phyloP scores from a whole-genome alignment of 192 early-diverging fungal species.

The Backusella liffmaniae region DNA sequence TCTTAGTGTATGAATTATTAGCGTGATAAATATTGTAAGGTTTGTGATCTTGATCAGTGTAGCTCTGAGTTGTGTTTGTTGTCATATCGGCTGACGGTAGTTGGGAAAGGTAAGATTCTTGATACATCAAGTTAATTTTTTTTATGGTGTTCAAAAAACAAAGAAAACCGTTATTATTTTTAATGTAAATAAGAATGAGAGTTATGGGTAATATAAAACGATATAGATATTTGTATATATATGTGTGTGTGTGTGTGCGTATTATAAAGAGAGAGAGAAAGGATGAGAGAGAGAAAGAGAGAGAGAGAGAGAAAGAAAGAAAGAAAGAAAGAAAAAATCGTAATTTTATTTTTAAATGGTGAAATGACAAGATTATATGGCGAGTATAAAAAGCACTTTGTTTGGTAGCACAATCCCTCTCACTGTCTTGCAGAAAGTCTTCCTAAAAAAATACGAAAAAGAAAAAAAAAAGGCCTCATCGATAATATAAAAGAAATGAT shows the following conservation, averaged over 20 bases:
- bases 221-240: background rate
- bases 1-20: background rate
- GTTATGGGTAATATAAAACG: background rate
- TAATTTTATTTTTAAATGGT: constrained; percentile 9
- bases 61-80: background rate
- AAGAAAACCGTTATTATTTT: background rate
- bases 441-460: background rate
- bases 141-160: background rate
- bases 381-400: background rate
- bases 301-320: background rate
- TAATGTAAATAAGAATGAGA: background rate
- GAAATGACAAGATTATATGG: background rate
- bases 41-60: background rate
- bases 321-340: background rate
- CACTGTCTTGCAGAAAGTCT: background rate
- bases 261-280: background rate
- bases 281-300: background rate
- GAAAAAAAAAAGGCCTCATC: background rate
- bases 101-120: background rate
- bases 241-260: background rate
- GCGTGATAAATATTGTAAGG: background rate
- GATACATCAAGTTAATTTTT: background rate
- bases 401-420: background rate
- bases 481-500: background rate
- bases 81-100: background rate